Evolutionary conservation across 495 filamentous ascomycete genomes (phyloP).

Genomic region (Oidiodendron maius): DNA sequence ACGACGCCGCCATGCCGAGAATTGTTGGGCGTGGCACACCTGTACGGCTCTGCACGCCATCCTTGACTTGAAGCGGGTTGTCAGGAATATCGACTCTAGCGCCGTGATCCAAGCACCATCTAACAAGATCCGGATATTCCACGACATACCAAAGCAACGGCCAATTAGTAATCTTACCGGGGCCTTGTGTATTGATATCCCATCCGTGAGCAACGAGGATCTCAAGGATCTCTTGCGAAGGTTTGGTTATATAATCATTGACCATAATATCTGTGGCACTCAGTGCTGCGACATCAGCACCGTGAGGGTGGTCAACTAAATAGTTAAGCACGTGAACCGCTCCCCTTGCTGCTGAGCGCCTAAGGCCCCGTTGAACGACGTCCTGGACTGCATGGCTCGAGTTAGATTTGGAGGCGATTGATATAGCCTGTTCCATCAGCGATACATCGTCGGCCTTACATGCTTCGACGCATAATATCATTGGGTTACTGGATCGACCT

Average conservation of each 20-base stretch:
- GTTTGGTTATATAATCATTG: background rate
- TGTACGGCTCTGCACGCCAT: conserved; percentile 1
- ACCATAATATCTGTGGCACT: background rate
- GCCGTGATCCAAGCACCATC: conserved; percentile 11
- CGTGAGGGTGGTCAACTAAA: conserved; percentile 5
- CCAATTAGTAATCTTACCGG: background rate
- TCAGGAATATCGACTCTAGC: background rate
- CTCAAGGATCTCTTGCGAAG: conserved; percentile 5
- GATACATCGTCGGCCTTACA: conserved; percentile 10
- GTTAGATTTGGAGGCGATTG: conserved; percentile 1
- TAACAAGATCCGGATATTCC: conserved; percentile 2
- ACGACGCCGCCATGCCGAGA: conserved; percentile 3
- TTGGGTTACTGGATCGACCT: background rate
- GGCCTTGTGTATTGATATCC: conserved; percentile 8
- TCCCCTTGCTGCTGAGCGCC: background rate
- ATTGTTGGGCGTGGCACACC: conserved; percentile 1
- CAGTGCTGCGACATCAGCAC: background rate
- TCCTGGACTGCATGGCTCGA: conserved; percentile 1
- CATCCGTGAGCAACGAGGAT: conserved; percentile 13
- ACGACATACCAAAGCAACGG: conserved; percentile 12
- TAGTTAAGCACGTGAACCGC: conserved; percentile 6
- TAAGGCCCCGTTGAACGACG: conserved; percentile 1
- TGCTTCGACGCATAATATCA: conserved; percentile 4
- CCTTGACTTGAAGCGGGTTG: background rate
- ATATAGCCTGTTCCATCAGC: conserved; percentile 8